Percentiles rank a stretch among this genome's conserved stretches.
Conservation (phyloP, 2,329 filamentous ascomycete genomes). For the Claviceps monticola region DNA sequence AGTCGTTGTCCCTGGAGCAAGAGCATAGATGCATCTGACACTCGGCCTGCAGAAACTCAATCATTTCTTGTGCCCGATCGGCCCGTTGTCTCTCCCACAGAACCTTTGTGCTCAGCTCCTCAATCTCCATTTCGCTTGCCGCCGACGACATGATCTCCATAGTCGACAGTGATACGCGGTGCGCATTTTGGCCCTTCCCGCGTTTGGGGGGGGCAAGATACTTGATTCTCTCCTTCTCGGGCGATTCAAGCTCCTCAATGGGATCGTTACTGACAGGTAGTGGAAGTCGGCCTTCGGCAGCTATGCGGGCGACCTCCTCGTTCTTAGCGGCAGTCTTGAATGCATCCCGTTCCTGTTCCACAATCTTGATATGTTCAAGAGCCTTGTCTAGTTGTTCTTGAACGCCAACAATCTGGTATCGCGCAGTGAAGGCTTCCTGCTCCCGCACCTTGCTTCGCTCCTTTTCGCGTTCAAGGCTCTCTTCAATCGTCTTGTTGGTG, state of each 20-base stretch:
- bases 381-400: constrained; percentile 55
- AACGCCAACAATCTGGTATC: constrained; percentile 49
- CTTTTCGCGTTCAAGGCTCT: constrained; percentile 48
- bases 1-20: constrained; percentile 30
- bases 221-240: constrained; percentile 30
- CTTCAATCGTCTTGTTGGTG: constrained; percentile 40
- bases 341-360: constrained; percentile 63
- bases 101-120: constrained; percentile 38
- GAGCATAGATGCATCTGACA: constrained; percentile 55
- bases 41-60: constrained; percentile 65
- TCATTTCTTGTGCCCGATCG: constrained; percentile 54
- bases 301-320: constrained; percentile 59
- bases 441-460: constrained; percentile 46
- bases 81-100: constrained; percentile 50
- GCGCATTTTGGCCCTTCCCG: constrained; percentile 22
- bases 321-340: constrained; percentile 59
- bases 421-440: constrained; percentile 54
- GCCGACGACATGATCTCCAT: constrained; percentile 40
- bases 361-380: constrained; percentile 46
- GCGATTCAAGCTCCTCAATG: constrained; percentile 49
- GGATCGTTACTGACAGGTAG: constrained; percentile 40
- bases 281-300: constrained; percentile 56
- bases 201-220: constrained; percentile 10
- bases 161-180: constrained; percentile 32
- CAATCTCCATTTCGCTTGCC: constrained; percentile 43